Base-by-base conservation (phyloP, 768 basidiomycete genomes). In the Chalciporus sphaerocephalus region DNA sequence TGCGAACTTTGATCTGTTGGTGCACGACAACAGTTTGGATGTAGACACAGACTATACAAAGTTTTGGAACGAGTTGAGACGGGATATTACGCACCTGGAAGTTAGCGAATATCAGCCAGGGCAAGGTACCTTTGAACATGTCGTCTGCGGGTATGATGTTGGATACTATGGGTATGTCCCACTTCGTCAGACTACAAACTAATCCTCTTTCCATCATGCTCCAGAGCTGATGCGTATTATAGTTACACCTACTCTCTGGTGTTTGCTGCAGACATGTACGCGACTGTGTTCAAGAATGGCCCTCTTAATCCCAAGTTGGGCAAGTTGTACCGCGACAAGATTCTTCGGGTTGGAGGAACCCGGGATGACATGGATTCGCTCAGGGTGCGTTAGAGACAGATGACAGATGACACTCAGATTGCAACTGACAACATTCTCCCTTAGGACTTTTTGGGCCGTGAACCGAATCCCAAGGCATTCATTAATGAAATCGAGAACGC, bases 361-460 rank as follows among this genome's bases (percentile, higher is more conserved):
- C 76, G 85, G 13, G 89, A 92, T 49, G 90, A 91, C 58, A 63
- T 81, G 46, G 54, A 85, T 39, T 83, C 84, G 10, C 74, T 93
- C 45, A 32, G n/a, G n/a, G 30, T 32, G 7, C n/a, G 30, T 32
- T 27, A 4, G 2, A 11, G 11, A 2, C 9, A 11, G 27, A 27
- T 11, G 27, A 4, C 27, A 27, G 10, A 11, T 48, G 13, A 27
- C 9, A 4, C 9, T 27, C 4, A 12, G 12, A 27, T 27, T 27
- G 11, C 9, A 10, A 27, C 27, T 27, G 27, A 2, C 7, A n/a
- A 32, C 30, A 5, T 5, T 32, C 30, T 5, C 9, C 27, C 12
- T 15, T n/a, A 88, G 86, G 80, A 82, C 53, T 90, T 92, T 77
- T 74, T 91, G 39, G 87, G 87, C 5, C 76, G 88, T 17, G 70